phyloP scores from a whole-genome alignment of 129 eudicot species.

The Erigeron canadensis region DNA sequence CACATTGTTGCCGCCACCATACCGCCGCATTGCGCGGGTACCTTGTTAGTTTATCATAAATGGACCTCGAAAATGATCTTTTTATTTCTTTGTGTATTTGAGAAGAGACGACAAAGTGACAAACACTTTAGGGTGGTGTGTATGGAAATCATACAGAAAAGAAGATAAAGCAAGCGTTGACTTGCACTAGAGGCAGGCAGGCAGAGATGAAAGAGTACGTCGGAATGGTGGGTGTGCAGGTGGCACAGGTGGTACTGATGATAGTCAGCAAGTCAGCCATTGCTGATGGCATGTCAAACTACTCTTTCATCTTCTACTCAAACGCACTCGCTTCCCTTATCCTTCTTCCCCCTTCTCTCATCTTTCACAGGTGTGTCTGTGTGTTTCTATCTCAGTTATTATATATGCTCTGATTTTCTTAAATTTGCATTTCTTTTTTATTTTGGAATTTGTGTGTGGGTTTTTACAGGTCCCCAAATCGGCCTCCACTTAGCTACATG shows the following conservation, averaged over 20 bases:
- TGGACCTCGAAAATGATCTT: too few relatives aligned
- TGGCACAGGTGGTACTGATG: slow-evolving; percentile 68
- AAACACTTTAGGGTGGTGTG: too few relatives aligned
- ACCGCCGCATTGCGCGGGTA: too few relatives aligned
- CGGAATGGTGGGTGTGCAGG: slow-evolving; percentile 69
- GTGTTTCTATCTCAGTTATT: not conserved
- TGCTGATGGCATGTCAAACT: slow-evolving; percentile 72
- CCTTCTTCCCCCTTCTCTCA: slow-evolving; percentile 59
- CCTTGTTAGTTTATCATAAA: too few relatives aligned
- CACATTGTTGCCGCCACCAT: too few relatives aligned
- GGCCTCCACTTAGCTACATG: slow-evolving; percentile 50
- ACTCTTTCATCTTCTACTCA: slow-evolving; percentile 69
- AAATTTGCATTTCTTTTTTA: not conserved
- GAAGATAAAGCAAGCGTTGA: too few relatives aligned
- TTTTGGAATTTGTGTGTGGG: not conserved
- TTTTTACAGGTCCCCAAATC: slow-evolving; percentile 50
- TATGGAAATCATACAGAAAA: too few relatives aligned
- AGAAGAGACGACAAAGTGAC: too few relatives aligned
- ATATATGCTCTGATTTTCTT: not conserved
- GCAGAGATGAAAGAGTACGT: slow-evolving; percentile 48
- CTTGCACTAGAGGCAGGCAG: slow-evolving; percentile 11
- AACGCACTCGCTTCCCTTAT: slow-evolving; percentile 72
- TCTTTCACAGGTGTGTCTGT: slow-evolving; percentile 49
- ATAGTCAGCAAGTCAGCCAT: slow-evolving; percentile 64
- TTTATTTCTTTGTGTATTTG: too few relatives aligned